These are phyloP conservation scores for Protomyces arabidopsidicola DNA, from an alignment of 1,139 yeast species.

Conservation along the genomic window DNA sequence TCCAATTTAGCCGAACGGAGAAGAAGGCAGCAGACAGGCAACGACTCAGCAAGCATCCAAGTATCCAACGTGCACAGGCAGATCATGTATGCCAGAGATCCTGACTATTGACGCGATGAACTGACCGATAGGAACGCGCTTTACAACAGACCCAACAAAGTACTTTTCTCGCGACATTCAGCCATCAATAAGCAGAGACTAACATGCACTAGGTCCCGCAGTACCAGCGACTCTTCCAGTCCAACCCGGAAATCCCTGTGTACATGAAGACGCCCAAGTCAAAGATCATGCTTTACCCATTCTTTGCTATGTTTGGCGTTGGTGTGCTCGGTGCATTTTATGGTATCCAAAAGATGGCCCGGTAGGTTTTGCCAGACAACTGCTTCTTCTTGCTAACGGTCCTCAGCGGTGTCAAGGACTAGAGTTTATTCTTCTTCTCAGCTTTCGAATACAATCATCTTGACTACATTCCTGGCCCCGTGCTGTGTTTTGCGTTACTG, in stretches of 20 bases:
- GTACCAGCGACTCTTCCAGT: constrained; percentile 43
- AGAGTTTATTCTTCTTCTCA: neutral
- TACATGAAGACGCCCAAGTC: constrained; percentile 55
- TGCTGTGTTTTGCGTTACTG: too few species aligned
- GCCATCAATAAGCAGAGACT: neutral
- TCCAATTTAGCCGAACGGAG: neutral
- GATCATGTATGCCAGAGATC: neutral
- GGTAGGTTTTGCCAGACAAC: neutral
- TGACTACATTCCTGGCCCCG: too few species aligned
- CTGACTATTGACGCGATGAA: too few species aligned
- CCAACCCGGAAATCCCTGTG: constrained; percentile 40
- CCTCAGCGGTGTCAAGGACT: constrained; percentile 23
- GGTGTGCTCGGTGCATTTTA: constrained; percentile 26
- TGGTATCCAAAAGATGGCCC: constrained; percentile 23
- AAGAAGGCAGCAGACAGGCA: neutral
- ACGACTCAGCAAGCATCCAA: neutral
- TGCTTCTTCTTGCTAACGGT: too few species aligned
- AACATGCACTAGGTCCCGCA: constrained; percentile 36
- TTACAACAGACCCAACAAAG: constrained; percentile 23
- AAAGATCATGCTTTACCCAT: constrained; percentile 78
- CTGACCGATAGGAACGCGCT: constrained; percentile 10
- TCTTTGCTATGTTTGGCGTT: constrained; percentile 64
- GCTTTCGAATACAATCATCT: too few species aligned
- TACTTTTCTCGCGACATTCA: neutral
- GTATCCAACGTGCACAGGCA: too few species aligned